Base-by-base conservation (phyloP, 306 rosid species). In the Neltuma alba region DNA sequence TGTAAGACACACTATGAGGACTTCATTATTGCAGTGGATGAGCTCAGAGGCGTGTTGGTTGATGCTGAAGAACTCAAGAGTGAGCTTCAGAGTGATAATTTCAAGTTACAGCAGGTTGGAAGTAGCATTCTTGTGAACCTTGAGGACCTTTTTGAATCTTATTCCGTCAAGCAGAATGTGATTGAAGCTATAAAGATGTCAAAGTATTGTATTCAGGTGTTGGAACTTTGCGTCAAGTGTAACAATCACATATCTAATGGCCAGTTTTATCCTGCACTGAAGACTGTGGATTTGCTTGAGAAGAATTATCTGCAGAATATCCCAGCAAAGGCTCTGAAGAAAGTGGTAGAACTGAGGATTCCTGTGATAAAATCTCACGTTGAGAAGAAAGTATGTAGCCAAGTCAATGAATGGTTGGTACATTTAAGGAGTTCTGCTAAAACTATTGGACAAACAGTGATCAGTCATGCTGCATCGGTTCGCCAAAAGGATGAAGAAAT, bases 1-100 rank as follows among this genome's bases (percentile, higher is more conserved):
- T 95, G 99, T 88, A 95, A 95, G 90, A 95, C 93, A 2, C 98
- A 95, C 75, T 95, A 95, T 27, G 99, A 95, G 89, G 97, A 95
- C 83, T 95, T 95, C 88, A 95, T 95, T 72, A 88, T 82, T 18
- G 99, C 99, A 0, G 99, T 95, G n/a, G 98, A 95, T 23, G 99
- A 95, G 81, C 98, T 95, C 76, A 92, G 97, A 2, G 98, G 98
- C 0, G 94, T 95, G 78, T 75, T 95, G 76, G 98, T 93, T 52
- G 99, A 93, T 72, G 99, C 99, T 0, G 99, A 95, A 80, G 98
- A 95, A 85, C 89, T 95, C 45, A 93, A 95, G 87, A 88, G 93
- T 23, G 97, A 93, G n/a, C 92, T 95, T 31, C 93, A 97, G 10
- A 89, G 88, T 79, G 99, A 90, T 80, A 95, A 95, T 86, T 90